These are phyloP conservation scores for Cucumis cinereus DNA, from an alignment of 306 rosid genomes.

Conservation along the genomic window DNA sequence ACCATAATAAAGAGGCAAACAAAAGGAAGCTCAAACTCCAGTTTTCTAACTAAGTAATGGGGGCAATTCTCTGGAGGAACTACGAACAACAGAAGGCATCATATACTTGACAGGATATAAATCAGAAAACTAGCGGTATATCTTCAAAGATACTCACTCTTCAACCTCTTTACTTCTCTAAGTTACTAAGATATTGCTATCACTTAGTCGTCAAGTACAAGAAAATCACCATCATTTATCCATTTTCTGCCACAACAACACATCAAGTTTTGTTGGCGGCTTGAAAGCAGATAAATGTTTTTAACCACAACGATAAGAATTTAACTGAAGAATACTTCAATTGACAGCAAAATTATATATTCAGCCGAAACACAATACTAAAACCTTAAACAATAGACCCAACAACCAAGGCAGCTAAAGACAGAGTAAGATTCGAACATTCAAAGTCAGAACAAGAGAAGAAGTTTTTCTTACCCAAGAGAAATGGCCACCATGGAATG, in stretches of 20 bases:
- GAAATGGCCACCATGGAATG: conserved; percentile 83
- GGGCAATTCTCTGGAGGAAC: neutral
- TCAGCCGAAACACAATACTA: neutral
- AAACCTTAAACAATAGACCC: neutral
- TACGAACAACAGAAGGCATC: neutral
- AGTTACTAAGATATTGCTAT: neutral
- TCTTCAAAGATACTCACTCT: neutral
- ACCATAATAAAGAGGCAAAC: neutral
- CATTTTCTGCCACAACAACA: neutral
- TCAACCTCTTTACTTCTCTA: neutral
- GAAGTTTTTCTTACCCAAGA: conserved; percentile 61
- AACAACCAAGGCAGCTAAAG: neutral
- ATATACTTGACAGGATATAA: neutral
- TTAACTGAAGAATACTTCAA: neutral
- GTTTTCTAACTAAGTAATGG: neutral
- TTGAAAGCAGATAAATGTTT: neutral
- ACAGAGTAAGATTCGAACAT: neutral
- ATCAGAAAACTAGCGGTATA: neutral
- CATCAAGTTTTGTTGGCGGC: neutral
- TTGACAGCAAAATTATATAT: neutral
- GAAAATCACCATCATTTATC: neutral
- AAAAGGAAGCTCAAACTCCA: neutral
- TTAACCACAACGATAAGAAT: neutral
- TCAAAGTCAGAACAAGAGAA: neutral
- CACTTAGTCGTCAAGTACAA: neutral